phyloP scores from a whole-genome alignment of 2,329 filamentous ascomycete genomes.

The Ceratocystis diversiconidia region DNA sequence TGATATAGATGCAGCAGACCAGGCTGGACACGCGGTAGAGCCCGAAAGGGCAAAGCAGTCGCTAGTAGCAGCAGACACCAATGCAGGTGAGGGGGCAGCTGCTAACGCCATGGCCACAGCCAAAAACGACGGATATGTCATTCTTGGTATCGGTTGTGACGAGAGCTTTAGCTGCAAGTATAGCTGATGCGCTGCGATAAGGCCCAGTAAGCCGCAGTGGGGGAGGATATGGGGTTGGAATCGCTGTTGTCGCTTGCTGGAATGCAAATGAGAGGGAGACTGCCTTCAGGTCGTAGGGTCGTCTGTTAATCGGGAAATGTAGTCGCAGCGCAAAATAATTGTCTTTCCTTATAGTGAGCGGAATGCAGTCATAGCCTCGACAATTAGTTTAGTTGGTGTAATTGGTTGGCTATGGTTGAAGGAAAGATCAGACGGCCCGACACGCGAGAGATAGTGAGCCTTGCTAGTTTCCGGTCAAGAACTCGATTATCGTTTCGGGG shows the following conservation, averaged over 20 bases:
- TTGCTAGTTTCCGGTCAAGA: too few relatives aligned
- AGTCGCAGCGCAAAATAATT: neutral
- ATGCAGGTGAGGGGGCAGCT: constrained; percentile 8
- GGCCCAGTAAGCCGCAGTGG: too few relatives aligned
- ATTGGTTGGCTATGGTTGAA: neutral
- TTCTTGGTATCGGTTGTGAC: neutral
- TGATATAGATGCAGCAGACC: constrained; percentile 16
- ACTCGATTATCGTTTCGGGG: neutral
- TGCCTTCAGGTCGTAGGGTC: neutral
- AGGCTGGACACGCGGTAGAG: constrained; percentile 15
- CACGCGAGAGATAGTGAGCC: too few relatives aligned
- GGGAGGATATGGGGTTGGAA: too few relatives aligned
- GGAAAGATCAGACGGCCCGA: neutral
- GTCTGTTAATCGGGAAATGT: neutral
- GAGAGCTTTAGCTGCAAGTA: too few relatives aligned
- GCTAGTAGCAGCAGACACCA: constrained; percentile 13
- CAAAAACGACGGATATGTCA: constrained; percentile 14
- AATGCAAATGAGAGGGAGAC: constrained; percentile 1
- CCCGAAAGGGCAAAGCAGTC: constrained; percentile 16
- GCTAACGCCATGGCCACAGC: constrained; percentile 10
- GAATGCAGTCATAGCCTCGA: constrained; percentile 1
- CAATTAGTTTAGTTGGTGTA: neutral
- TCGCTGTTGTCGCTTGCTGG: neutral
- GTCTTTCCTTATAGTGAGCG: constrained; percentile 14
- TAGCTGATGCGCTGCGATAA: too few relatives aligned